Evolutionary conservation across 352 stramenopile species (phyloP).

Genomic region (Phytophthora litchii): DNA sequence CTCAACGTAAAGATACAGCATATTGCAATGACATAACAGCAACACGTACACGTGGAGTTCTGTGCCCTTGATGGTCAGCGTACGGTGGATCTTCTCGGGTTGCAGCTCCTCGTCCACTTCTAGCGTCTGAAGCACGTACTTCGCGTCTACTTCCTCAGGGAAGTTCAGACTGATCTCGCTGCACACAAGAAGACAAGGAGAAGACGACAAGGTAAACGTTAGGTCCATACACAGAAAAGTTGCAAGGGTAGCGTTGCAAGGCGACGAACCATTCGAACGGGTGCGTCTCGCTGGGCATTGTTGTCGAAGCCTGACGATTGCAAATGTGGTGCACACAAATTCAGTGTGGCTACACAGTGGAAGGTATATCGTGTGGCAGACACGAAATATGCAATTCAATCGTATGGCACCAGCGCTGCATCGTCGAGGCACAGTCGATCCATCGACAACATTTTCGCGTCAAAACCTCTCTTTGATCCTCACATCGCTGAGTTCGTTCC

Average conservation of each 20-base stretch:
- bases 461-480: background rate
- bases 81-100: slow-evolving; percentile 84
- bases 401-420: background rate
- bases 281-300: slow-evolving; percentile 48
- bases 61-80: slow-evolving; percentile 59
- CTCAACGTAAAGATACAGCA: background rate
- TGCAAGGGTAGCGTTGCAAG: background rate
- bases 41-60: slow-evolving; percentile 77
- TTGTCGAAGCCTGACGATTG: background rate
- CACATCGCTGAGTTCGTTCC: slow-evolving; percentile 4
- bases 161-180: slow-evolving; percentile 76
- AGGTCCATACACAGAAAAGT: background rate
- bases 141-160: slow-evolving; percentile 62
- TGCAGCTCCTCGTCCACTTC: slow-evolving; percentile 89
- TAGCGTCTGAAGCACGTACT: slow-evolving; percentile 80
- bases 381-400: background rate
- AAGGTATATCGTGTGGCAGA: background rate
- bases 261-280: slow-evolving; percentile 76
- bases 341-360: background rate
- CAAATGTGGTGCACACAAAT: background rate
- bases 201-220: background rate
- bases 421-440: slow-evolving; percentile 9
- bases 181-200: background rate
- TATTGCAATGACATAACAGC: background rate
- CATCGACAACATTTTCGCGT: slow-evolving; percentile 1